Evolutionary conservation across 805 yeast genomes (phyloP).

Genomic region (Yarrowia osloensis): DNA sequence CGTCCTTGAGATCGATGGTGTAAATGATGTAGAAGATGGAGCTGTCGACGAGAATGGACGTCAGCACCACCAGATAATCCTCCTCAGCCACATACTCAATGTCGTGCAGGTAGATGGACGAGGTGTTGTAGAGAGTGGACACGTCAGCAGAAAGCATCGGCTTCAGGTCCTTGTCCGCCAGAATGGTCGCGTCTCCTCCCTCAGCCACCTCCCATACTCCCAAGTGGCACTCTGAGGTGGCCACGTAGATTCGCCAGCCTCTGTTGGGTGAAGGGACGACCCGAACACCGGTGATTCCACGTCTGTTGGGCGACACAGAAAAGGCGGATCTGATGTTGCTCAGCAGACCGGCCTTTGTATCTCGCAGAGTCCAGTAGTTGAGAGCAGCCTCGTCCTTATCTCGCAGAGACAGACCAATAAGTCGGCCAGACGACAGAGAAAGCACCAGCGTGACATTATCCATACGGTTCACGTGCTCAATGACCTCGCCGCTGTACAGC

Average conservation of each 20-base stretch:
- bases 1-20: slow-evolving; percentile 54
- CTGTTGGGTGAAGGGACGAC: neutral
- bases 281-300: neutral
- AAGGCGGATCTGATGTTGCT: slow-evolving; percentile 23
- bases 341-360: slow-evolving; percentile 11
- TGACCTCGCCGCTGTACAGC: slow-evolving; percentile 16
- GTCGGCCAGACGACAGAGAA: slow-evolving; percentile 17
- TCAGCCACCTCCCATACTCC: slow-evolving; percentile 53
- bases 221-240: slow-evolving; percentile 51
- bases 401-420: slow-evolving; percentile 1
- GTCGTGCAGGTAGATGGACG: slow-evolving; percentile 56
- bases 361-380: slow-evolving; percentile 9
- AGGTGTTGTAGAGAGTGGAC: slow-evolving; percentile 50
- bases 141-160: slow-evolving; percentile 47
- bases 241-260: slow-evolving; percentile 40
- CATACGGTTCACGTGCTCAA: slow-evolving; percentile 21
- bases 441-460: slow-evolving; percentile 3
- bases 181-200: slow-evolving; percentile 47
- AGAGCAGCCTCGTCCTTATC: slow-evolving; percentile 18
- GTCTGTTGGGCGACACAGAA: neutral
- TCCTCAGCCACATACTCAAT: slow-evolving; percentile 52
- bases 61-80: slow-evolving; percentile 52
- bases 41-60: slow-evolving; percentile 46
- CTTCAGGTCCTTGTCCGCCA: slow-evolving; percentile 44
- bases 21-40: slow-evolving; percentile 52